Conservation (phyloP, 2,329 filamentous ascomycete species). For the Rutstroemia sp. region DNA sequence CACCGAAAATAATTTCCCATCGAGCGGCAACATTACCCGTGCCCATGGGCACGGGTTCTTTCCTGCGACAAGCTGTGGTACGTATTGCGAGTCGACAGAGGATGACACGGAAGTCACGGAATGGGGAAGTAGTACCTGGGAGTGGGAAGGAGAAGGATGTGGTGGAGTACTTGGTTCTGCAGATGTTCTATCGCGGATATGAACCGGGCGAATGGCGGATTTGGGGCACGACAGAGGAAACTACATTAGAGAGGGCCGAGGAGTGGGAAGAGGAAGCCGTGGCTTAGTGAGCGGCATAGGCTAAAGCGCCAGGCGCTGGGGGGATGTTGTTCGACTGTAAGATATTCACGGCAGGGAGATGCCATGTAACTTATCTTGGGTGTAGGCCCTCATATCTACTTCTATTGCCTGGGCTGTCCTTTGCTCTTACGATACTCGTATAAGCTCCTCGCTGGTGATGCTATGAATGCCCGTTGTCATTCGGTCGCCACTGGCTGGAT, state of each 20-base stretch:
- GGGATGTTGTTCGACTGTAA: no score
- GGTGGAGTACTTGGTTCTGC: constrained; percentile 58
- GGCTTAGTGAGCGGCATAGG: background rate
- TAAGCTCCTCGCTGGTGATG: no score
- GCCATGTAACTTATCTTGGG: no score
- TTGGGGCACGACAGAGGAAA: constrained; percentile 55
- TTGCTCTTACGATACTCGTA: no score
- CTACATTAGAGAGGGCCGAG: constrained; percentile 33
- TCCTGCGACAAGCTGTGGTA: constrained; percentile 53
- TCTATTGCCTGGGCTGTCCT: no score
- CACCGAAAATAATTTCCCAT: constrained; percentile 38
- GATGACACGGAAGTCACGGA: constrained; percentile 33
- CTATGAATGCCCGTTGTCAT: no score
- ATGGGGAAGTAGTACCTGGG: constrained; percentile 36
- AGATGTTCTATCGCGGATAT: constrained; percentile 38
- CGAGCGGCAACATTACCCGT: constrained; percentile 40
- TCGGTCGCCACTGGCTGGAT: no score
- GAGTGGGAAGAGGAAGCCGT: background rate
- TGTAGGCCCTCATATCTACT: no score
- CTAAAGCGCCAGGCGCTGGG: no score
- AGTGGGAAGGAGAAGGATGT: constrained; percentile 46
- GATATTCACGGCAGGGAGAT: no score
- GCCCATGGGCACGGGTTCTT: constrained; percentile 34
- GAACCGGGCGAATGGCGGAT: constrained; percentile 50
- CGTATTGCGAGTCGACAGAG: constrained; percentile 50